Evolutionary conservation across 257 asterid genomes (phyloP), one percentile per base, ranked within the genome.

Genomic region (Lavandula angustifolia): DNA sequence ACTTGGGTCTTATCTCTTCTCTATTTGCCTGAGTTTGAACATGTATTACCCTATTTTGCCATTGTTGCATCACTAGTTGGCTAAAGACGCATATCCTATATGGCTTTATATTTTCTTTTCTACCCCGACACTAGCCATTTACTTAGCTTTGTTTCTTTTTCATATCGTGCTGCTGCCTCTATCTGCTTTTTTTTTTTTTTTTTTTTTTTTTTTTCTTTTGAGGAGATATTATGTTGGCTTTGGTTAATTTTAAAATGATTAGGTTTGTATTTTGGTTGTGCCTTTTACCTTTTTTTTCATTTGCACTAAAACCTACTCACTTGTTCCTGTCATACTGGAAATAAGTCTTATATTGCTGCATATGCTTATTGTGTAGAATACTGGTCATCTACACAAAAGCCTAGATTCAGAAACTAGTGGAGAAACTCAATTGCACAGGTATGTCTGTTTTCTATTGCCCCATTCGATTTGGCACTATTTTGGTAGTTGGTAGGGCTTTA

Each of bases 241-340:
- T 27, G 38, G 55, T 29, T 22, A 10, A 48, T 2, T 48, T 6
- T 16, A 8, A 4, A 10, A 9, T 52, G 18, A 12, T 32, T 54
- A 32, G 42, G 1, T 9, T 53, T 53, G 17, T 29, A 31, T 22
- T 53, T 31, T 3, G 22, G 18, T 22, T 53, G 59, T 33, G 41
- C 40, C 17, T 31, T 53, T 2, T 48, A 4, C 13, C 40, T 2
- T 13, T n/a, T 53, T 34, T 37, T 9, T 40, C 9, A n/a, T 16
- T 13, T 68, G 46, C 22, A 9, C 9, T 49, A 9, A 55, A 9
- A 38, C 59, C 11, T 50, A 60, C 62, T 51, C 13, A 42, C 59
- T 22, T 50, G 62, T 46, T 31, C 14, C 17, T 13, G 7, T 69
- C 48, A n/a, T 31, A 38, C 55, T 38, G 9, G 55, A 51, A 51